Conservation (phyloP, 441 rosid species). For the Arabidopsis lyrata region DNA sequence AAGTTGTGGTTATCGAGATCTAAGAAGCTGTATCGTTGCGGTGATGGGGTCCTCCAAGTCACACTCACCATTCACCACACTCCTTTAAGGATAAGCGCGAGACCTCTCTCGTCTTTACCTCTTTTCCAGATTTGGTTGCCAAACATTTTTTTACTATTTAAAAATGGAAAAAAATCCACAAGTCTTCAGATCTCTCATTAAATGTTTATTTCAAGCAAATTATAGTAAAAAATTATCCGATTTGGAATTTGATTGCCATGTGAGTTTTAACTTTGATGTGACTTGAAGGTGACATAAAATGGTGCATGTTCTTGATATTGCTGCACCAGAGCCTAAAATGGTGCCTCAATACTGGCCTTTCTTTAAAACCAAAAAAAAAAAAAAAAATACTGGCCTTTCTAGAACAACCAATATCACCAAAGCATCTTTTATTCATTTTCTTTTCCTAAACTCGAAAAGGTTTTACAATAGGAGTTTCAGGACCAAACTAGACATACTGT, state of each 20-base stretch:
- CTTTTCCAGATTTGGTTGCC: conserved; percentile 16
- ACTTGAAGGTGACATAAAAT: conserved; percentile 45
- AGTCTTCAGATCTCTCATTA: conserved; percentile 27
- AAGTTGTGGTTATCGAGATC: conserved; percentile 32
- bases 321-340: conserved; percentile 16
- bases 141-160: not conserved
- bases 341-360: conserved; percentile 9
- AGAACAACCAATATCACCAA: conserved; percentile 25
- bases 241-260: conserved; percentile 14
- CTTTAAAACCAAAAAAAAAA: too few species aligned
- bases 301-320: conserved; percentile 22
- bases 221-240: not conserved
- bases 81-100: conserved; percentile 41
- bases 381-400: not conserved
- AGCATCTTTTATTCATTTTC: conserved; percentile 32
- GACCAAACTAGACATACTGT: conserved; percentile 21
- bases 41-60: conserved; percentile 49
- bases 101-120: conserved; percentile 5
- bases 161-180: not conserved
- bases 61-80: conserved; percentile 37
- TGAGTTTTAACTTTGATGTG: conserved; percentile 39
- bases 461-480: conserved; percentile 16
- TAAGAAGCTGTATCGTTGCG: conserved; percentile 29
- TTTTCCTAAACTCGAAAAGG: not conserved
- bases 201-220: not conserved